phyloP scores from a whole-genome alignment of 192 early-diverging fungal species.

The Cetraspora pellucida region DNA sequence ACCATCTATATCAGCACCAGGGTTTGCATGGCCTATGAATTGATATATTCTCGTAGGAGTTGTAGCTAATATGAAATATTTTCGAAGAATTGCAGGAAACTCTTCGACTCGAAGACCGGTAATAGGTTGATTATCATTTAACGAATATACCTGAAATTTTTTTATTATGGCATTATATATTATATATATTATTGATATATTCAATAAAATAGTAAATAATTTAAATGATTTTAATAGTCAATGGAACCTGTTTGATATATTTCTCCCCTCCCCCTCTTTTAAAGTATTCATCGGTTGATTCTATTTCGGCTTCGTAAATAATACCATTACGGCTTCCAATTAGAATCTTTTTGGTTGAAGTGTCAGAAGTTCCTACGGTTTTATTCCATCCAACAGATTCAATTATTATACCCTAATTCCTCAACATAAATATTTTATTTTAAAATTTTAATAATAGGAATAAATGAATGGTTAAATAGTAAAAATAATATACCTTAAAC shows the following conservation, averaged over 20 bases:
- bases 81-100: conserved; percentile 71
- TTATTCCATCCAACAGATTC: conserved; percentile 93
- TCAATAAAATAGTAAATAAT: conserved; percentile 24
- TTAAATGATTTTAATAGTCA: background rate
- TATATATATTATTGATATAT: conserved; percentile 23
- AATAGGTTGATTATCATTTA: conserved; percentile 75
- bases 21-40: conserved; percentile 72
- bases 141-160: conserved; percentile 56
- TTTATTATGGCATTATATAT: background rate
- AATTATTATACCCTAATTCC: conserved; percentile 69
- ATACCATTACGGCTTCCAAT: conserved; percentile 85
- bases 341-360: conserved; percentile 80
- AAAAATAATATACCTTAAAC: conserved; percentile 62
- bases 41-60: conserved; percentile 92
- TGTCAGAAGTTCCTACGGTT: conserved; percentile 48
- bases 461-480: background rate
- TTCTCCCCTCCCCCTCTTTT: conserved; percentile 84
- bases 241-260: conserved; percentile 64
- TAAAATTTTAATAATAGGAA: background rate
- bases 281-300: conserved; percentile 83
- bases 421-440: background rate
- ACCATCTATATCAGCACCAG: conserved; percentile 53
- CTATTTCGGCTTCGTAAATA: conserved; percentile 90
- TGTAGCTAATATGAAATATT: conserved; percentile 79
- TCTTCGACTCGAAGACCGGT: conserved; percentile 81